Conservation (phyloP, 2,329 filamentous ascomycete species). For the Aureobasidium pullulans region DNA sequence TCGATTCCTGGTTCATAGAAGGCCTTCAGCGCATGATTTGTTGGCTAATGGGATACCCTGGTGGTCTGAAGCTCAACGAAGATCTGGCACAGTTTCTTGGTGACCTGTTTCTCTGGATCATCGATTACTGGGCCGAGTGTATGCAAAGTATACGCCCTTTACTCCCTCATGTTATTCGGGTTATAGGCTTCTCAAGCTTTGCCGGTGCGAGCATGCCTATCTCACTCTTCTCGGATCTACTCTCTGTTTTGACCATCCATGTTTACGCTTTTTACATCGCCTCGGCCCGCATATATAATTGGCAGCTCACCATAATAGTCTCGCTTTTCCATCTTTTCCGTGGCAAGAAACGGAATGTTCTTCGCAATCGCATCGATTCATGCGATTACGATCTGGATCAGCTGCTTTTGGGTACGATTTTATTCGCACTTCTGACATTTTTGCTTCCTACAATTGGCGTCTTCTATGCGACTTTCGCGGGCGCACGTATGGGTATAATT, state of each 20-base stretch:
- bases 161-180: conserved; percentile 79
- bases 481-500: conserved; percentile 91
- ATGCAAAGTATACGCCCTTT: conserved; percentile 70
- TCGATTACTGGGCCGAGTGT: conserved; percentile 90
- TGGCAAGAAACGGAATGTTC: conserved; percentile 94
- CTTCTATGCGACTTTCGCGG: conserved; percentile 94
- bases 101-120: conserved; percentile 95
- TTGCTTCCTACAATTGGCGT: conserved; percentile 89
- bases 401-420: conserved; percentile 86
- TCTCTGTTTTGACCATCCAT: conserved; percentile 86
- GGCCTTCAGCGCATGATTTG: conserved; percentile 81
- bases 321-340: conserved; percentile 98
- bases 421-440: conserved; percentile 94
- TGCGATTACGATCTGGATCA: conserved; percentile 99
- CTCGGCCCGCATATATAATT: conserved; percentile 93
- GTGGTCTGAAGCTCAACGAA: conserved; percentile 88
- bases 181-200: conserved; percentile 91
- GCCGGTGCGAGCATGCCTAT: conserved; percentile 96
- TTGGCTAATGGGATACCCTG: conserved; percentile 95
- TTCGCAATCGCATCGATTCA: conserved; percentile 94
- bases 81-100: conserved; percentile 91
- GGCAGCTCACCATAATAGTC: conserved; percentile 93
- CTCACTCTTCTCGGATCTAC: conserved; percentile 85
- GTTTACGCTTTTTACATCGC: conserved; percentile 98
- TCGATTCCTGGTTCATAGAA: conserved; percentile 78